A percentile compares a stretch with the other conserved stretches of the same genome.
Conservation (phyloP, 2,329 filamentous ascomycete genomes). For the Huntiella savannae region DNA sequence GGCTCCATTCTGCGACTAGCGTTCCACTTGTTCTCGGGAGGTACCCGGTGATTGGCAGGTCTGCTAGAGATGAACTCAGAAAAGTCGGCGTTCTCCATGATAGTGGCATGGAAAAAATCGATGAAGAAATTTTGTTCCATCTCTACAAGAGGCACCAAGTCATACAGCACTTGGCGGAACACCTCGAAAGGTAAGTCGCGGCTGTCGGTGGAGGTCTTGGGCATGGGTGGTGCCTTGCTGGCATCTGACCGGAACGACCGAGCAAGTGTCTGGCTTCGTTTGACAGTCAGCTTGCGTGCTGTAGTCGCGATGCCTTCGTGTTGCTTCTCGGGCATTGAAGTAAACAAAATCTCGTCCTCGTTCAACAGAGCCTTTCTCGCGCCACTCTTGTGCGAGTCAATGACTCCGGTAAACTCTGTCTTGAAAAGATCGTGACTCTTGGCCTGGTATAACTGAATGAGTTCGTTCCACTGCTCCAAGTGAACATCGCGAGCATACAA, state of each 20-base stretch:
- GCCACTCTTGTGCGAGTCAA: conserved; percentile 61
- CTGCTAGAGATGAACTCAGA: conserved; percentile 51
- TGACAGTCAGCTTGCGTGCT: conserved; percentile 80
- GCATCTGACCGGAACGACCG: conserved; percentile 53
- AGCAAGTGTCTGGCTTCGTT: conserved; percentile 74
- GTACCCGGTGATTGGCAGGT: conserved; percentile 9
- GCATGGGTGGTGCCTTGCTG: conserved; percentile 28
- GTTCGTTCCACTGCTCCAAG: conserved; percentile 56
- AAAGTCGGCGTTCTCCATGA: conserved; percentile 64
- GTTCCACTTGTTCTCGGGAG: conserved; percentile 12
- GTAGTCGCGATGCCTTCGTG: conserved; percentile 57
- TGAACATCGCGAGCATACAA: conserved; percentile 80
- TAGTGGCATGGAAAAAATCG: conserved; percentile 93
- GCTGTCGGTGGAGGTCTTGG: conserved; percentile 29
- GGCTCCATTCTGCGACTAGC: conserved; percentile 49
- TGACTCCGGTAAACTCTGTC: conserved; percentile 60
- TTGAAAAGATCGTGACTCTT: conserved; percentile 61
- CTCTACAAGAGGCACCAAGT: conserved; percentile 63
- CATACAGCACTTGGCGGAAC: conserved; percentile 62
- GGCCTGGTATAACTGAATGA: conserved; percentile 65
- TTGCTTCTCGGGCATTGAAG: conserved; percentile 65
- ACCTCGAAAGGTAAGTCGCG: conserved; percentile 61
- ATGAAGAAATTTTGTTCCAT: conserved; percentile 95
- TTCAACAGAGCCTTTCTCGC: conserved; percentile 57
- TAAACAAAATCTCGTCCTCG: conserved; percentile 74